These are phyloP conservation scores for Dryas octopetala DNA, from an alignment of 306 rosid genomes.

Conservation along the genomic window DNA sequence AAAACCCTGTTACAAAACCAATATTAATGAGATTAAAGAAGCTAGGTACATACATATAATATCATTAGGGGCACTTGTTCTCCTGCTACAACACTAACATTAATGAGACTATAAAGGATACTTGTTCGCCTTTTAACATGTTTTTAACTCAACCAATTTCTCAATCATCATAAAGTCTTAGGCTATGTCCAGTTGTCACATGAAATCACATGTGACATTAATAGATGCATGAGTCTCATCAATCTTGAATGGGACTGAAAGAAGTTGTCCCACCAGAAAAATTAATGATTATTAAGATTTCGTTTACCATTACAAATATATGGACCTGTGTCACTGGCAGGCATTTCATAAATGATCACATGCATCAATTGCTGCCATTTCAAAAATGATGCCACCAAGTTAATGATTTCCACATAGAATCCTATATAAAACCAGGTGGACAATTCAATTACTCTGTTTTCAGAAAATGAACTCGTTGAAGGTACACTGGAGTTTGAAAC, in stretches of 20 bases:
- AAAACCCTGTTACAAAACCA: constrained; percentile 53
- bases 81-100: too few relatives aligned
- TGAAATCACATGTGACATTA: background rate
- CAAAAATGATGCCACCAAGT: background rate
- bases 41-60: background rate
- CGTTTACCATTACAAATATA: background rate
- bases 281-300: constrained; percentile 8
- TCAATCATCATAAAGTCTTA: background rate
- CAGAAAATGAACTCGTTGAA: background rate
- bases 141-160: constrained; percentile 8
- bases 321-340: too few relatives aligned
- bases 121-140: background rate
- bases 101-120: too few relatives aligned
- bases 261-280: background rate
- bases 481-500: background rate
- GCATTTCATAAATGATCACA: background rate
- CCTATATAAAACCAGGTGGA: background rate
- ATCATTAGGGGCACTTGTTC: background rate
- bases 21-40: constrained; percentile 4
- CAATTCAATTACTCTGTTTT: background rate
- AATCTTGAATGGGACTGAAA: constrained; percentile 11
- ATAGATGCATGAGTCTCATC: background rate
- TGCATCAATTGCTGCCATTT: too few relatives aligned
- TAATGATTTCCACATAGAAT: background rate
- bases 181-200: background rate